These are phyloP conservation scores for Parasitella parasitica DNA, from an alignment of 371 early-diverging fungal genomes.

Conservation along the genomic window DNA sequence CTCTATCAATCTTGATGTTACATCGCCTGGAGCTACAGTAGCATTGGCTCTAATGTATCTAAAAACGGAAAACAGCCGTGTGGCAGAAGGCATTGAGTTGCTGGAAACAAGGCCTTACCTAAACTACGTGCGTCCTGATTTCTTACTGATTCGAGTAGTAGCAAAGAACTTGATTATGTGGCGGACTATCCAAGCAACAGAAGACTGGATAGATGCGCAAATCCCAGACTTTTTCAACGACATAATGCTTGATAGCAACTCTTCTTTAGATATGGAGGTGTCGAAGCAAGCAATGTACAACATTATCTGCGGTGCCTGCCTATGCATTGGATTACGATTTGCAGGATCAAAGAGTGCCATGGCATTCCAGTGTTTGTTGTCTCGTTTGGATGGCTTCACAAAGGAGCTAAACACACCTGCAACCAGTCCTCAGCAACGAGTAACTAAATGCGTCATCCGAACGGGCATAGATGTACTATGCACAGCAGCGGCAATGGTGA, in stretches of 20 bases:
- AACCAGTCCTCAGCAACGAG: slow-evolving; percentile 54
- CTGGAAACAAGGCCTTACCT: slow-evolving; percentile 59
- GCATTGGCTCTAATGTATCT: slow-evolving; percentile 84
- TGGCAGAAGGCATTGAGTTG: slow-evolving; percentile 64
- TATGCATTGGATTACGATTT: slow-evolving; percentile 75
- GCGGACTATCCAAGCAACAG: slow-evolving; percentile 28
- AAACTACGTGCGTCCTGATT: slow-evolving; percentile 71
- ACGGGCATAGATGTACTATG: slow-evolving; percentile 69
- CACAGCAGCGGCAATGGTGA: slow-evolving; percentile 68
- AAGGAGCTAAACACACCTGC: slow-evolving; percentile 33
- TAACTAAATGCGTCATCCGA: slow-evolving; percentile 53
- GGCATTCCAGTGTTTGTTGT: slow-evolving; percentile 53
- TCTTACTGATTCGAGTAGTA: slow-evolving; percentile 67
- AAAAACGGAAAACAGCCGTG: slow-evolving; percentile 65
- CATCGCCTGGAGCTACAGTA: slow-evolving; percentile 72
- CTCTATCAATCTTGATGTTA: slow-evolving; percentile 45
- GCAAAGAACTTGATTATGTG: slow-evolving; percentile 45
- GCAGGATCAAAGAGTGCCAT: slow-evolving; percentile 71
- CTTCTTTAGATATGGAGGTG: slow-evolving; percentile 30
- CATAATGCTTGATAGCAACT: too few species aligned
- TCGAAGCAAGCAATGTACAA: slow-evolving; percentile 62
- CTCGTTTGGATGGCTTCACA: slow-evolving; percentile 51
- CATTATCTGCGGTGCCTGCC: slow-evolving; percentile 77
- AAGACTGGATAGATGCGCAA: slow-evolving; percentile 67
- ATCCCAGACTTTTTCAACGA: slow-evolving; percentile 63